These are phyloP conservation scores for Tricholoma sp. DNA, from an alignment of 768 basidiomycete species.

Conservation along the genomic window DNA sequence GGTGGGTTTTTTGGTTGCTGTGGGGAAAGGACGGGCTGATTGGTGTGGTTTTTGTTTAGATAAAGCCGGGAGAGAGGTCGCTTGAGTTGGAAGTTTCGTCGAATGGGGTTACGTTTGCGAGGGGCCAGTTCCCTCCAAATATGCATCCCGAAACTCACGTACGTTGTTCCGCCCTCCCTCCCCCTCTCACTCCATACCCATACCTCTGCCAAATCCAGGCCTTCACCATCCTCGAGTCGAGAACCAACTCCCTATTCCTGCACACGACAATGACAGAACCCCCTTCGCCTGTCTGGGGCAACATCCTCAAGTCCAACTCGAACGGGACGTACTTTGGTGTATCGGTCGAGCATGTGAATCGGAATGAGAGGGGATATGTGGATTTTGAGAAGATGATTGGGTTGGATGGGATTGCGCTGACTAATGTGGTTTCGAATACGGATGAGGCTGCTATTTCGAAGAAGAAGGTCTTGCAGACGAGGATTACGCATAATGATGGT, in stretches of 20 bases:
- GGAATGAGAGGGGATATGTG: conserved; percentile 82
- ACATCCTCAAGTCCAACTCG: conserved; percentile 92
- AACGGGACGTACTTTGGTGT: conserved; percentile 97
- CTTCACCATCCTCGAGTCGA: conserved; percentile 93
- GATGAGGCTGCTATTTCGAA: conserved; percentile 66
- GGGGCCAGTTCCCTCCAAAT: conserved; percentile 84
- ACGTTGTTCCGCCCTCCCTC: conserved; percentile 22
- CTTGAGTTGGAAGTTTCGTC: conserved; percentile 89
- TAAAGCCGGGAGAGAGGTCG: conserved; percentile 46
- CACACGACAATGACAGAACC: conserved; percentile 90
- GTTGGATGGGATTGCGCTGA: conserved; percentile 90
- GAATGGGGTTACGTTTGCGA: conserved; percentile 81
- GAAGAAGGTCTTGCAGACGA: conserved; percentile 70
- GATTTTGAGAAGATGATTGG: conserved; percentile 99
- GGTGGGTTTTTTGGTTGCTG: conserved; percentile 38
- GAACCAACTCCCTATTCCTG: conserved; percentile 88
- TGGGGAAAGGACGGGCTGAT: neutral
- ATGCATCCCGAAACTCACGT: conserved; percentile 91
- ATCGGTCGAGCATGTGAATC: conserved; percentile 83
- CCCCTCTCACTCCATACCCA: neutral
- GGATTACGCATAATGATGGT: conserved; percentile 97
- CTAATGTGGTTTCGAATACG: conserved; percentile 86
- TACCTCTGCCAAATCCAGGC: conserved; percentile 47
- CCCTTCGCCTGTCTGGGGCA: conserved; percentile 77
- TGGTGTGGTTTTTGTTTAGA: conserved; percentile 34